Evolutionary conservation across 2,329 filamentous ascomycete genomes (phyloP), one percentile per base, ranked within the genome.

Genomic region (Epichloe gansuensis): DNA sequence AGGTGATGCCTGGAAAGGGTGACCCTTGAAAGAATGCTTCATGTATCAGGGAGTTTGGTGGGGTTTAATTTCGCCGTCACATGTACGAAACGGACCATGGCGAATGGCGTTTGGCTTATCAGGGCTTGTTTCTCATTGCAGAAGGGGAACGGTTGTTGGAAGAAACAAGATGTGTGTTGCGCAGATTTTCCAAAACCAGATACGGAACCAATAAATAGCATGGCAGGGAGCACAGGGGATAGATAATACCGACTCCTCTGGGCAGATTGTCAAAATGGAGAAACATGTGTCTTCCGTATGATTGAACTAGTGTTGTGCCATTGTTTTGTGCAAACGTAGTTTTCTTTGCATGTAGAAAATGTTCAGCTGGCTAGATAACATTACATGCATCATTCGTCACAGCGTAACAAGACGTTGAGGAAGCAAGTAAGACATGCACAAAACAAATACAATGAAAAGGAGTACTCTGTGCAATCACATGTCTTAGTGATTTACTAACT

Each of bases 1-100:
- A 97, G 74, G 89, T 84, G 45, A 84, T 79, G 69, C 74, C 80
- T 4, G 77, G 79, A 25, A 80, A 79, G 66, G 73, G 74, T 47
- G 76, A 80, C n/a, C 13, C 52, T 6, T 58, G 36, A 51, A 27
- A 46, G 15, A n/a, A 43, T 43, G 39, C 3, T 43, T 43, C 13
- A 42, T 31, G 5, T 34, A 40, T 5, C 4, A 8, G 36, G 17
- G 12, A 35, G 7, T 36, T 36, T 21, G 39, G n/a, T 31, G 15
- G 25, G 13, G 12, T n/a, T 25, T 43, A 7, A 21, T 23, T 31
- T 15, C 3, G 36, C 38, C 3, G 15, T 49, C 9, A 15, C 25
- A 44, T 27, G 31, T 23, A 25, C 40, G 17, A 7, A n/a, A 40
- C 8, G 42, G 11, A 40, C 12, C 15, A 8, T 15, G 21, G 41